A percentile compares a stretch with the other conserved stretches of the same genome.
Evolutionary conservation across 768 basidiomycete species (phyloP).

Genomic region (Naganishia antarctica): DNA sequence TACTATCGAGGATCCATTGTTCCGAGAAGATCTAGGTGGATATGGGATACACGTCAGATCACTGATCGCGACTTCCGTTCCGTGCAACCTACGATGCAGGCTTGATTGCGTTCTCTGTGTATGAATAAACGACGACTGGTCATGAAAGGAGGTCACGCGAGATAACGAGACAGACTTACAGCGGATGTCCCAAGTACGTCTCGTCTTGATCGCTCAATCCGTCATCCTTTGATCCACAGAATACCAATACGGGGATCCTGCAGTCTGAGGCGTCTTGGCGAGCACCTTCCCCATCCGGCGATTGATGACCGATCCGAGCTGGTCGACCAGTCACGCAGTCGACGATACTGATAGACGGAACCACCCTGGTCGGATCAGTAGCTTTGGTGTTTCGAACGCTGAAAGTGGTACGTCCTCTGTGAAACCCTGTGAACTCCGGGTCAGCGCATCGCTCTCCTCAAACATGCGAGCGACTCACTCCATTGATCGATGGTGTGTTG

Average conservation of each 20-base stretch:
- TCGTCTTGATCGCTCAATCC: neutral
- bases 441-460: neutral
- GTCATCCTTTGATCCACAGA: conserved; percentile 1
- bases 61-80: too few relatives aligned
- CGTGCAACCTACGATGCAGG: neutral
- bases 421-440: neutral
- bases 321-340: conserved; percentile 1
- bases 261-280: neutral
- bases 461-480: conserved; percentile 2
- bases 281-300: too few relatives aligned
- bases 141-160: too few relatives aligned
- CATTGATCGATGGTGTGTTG: conserved; percentile 12
- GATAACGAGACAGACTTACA: neutral
- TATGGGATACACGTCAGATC: neutral
- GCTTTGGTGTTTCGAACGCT: conserved; percentile 2
- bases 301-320: neutral
- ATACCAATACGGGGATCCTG: conserved; percentile 7
- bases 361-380: neutral
- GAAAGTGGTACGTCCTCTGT: conserved; percentile 12
- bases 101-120: neutral
- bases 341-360: neutral
- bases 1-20: neutral
- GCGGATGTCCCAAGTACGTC: neutral
- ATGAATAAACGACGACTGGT: neutral
- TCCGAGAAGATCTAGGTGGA: conserved; percentile 7